phyloP scores from a whole-genome alignment of 768 basidiomycete genomes.

The Kwoniella sp. region DNA sequence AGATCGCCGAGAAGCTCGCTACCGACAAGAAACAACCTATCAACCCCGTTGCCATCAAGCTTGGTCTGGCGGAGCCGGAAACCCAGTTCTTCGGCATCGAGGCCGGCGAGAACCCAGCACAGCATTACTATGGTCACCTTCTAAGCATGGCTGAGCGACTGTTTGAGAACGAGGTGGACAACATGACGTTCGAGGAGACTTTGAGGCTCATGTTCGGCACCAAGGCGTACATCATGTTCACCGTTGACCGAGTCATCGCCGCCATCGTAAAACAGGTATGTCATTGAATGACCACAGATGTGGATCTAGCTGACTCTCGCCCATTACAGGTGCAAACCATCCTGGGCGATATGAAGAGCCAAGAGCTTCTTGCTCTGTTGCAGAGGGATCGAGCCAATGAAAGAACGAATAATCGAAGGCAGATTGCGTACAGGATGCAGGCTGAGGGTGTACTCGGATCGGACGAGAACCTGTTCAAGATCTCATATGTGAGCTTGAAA shows the following conservation, averaged over 20 bases:
- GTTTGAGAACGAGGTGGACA: conserved; percentile 91
- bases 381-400: conserved; percentile 64
- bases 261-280: conserved; percentile 88
- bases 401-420: conserved; percentile 50
- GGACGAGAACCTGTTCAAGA: conserved; percentile 60
- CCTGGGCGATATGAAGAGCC: conserved; percentile 78
- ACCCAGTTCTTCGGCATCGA: conserved; percentile 49
- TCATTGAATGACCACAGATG: conserved; percentile 58
- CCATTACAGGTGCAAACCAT: conserved; percentile 78
- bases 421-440: conserved; percentile 59
- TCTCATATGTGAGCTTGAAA: conserved; percentile 56
- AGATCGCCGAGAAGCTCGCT: conserved; percentile 72
- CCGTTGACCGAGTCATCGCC: conserved; percentile 86
- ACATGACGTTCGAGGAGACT: conserved; percentile 89
- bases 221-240: conserved; percentile 88
- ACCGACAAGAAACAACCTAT: conserved; percentile 57
- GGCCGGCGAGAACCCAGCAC: conserved; percentile 59
- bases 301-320: conserved; percentile 27
- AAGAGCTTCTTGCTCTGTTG: conserved; percentile 78
- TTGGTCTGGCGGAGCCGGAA: conserved; percentile 75
- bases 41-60: conserved; percentile 75
- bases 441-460: conserved; percentile 57
- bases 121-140: conserved; percentile 82
- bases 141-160: conserved; percentile 88
- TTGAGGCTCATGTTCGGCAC: conserved; percentile 70